A percentile compares a stretch with the other conserved stretches of the same genome.
Conservation (phyloP, 2,329 filamentous ascomycete genomes). For the Monosporascus sp. region DNA sequence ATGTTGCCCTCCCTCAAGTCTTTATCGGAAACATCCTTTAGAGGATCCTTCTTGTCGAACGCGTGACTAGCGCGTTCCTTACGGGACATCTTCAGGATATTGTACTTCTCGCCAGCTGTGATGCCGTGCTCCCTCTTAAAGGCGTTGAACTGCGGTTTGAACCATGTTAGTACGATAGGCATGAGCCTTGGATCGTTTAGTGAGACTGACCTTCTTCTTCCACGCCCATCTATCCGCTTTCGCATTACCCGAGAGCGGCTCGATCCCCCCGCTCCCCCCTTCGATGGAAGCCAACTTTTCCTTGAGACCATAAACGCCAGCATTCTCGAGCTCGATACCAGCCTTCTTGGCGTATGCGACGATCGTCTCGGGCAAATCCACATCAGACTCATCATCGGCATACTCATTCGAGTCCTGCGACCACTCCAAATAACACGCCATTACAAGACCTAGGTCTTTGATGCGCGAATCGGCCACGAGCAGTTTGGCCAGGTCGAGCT, state of each 20-base stretch:
- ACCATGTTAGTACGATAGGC: neutral
- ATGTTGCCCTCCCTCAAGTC: slow-evolving; percentile 14
- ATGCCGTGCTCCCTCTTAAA: slow-evolving; percentile 13
- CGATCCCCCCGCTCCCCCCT: slow-evolving; percentile 5
- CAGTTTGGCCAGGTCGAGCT: slow-evolving; percentile 14
- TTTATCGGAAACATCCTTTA: slow-evolving; percentile 15
- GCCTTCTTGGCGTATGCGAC: slow-evolving; percentile 19
- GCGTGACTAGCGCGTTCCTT: slow-evolving; percentile 13
- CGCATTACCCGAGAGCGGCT: slow-evolving; percentile 8
- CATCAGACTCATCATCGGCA: slow-evolving; percentile 1
- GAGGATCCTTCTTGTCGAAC: slow-evolving; percentile 17
- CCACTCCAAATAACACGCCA: slow-evolving; percentile 15
- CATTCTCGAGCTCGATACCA: slow-evolving; percentile 13
- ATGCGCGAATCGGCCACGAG: slow-evolving; percentile 14
- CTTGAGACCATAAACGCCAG: slow-evolving; percentile 9
- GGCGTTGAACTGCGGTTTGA: slow-evolving; percentile 11
- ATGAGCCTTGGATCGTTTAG: neutral
- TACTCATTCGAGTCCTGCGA: slow-evolving; percentile 4
- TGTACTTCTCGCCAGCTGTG: slow-evolving; percentile 13
- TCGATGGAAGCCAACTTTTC: neutral
- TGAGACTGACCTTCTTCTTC: slow-evolving; percentile 14
- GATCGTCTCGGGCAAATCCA: slow-evolving; percentile 11
- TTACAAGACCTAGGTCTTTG: slow-evolving; percentile 15
- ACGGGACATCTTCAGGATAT: slow-evolving; percentile 17
- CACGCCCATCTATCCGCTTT: slow-evolving; percentile 17